Base-by-base conservation (phyloP, 768 basidiomycete species). In the Agaricus subrufescens region DNA sequence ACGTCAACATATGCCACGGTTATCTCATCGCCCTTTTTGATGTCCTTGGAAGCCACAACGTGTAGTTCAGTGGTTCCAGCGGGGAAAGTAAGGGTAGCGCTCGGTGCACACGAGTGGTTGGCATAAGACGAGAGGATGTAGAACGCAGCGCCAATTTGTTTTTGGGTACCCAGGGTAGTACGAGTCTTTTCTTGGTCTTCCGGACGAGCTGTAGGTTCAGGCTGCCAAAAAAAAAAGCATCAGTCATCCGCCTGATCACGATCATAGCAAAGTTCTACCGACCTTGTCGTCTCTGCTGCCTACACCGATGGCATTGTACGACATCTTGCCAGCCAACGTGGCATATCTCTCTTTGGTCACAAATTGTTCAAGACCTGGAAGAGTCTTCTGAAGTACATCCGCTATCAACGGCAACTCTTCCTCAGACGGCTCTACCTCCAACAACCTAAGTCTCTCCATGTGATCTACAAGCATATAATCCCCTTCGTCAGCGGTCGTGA, bases 41-140 rank as follows among this genome's bases (percentile, higher is more conserved):
- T 73, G 47, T 84, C 76, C 34, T 76, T 76, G 55, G 69, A 80
- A 45, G 91, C 89, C 58, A 90, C 69, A 62, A 93, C 80, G 58
- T 82, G 78, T 38, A 94, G 75, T 62, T 90, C 82, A 15, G 87
- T 75, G 23, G 84, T 89, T 50, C 87, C 88, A 0, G 74, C 68
- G 53, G 71, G 71, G 71, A 91, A 93, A 8, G 81, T 75, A 7
- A 89, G 85, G 3, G 79, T 77, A 8, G 83, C 82, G 49, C 77
- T 80, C 38, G 91, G 91, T 9, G 73, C 65, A 68, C 91, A 94
- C 7, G 89, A 90, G 69, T 94, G 91, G 3, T 76, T 69, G 49
- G 90, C 76, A 71, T 93, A 91, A 37, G 89, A 81, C 1, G 91
- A 91, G 49, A 91, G 77, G 25, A 81, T 75, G 67, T 90, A 94